phyloP scores from a whole-genome alignment of 2,329 filamentous ascomycete species.

The Apiospora pterosperma region DNA sequence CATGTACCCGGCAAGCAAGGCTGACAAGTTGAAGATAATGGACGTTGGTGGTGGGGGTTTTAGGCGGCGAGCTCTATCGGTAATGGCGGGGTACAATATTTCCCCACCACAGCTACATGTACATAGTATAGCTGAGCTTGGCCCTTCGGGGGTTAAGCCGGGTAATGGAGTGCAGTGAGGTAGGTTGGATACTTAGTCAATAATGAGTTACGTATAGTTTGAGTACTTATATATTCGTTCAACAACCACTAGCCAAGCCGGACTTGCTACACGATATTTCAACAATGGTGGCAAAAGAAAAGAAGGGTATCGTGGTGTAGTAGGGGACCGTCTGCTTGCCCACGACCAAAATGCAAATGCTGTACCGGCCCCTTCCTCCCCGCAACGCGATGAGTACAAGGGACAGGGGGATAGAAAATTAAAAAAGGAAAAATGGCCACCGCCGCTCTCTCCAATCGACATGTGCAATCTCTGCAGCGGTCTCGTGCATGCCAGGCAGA shows the following conservation, averaged over 20 bases:
- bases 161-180: too few species aligned
- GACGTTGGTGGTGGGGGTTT: background rate
- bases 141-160: too few species aligned
- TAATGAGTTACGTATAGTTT: background rate
- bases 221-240: background rate
- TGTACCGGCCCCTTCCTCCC: background rate
- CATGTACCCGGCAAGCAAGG: too few species aligned
- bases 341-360: background rate
- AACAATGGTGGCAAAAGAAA: background rate
- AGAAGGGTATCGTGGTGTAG: slow-evolving; percentile 1
- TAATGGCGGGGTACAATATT: background rate
- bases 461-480: background rate
- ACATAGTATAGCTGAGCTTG: too few species aligned
- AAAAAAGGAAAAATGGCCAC: background rate
- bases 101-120: background rate
- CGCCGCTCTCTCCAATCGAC: background rate
- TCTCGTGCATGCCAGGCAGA: background rate
- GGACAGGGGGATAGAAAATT: background rate
- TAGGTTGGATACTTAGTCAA: too few species aligned
- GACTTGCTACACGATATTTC: background rate
- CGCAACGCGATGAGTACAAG: background rate
- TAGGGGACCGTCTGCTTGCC: background rate
- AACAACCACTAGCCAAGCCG: background rate
- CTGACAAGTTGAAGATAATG: background rate
- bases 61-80: background rate